phyloP scores from a whole-genome alignment of 345 rosid genomes.

The Adansonia digitata region DNA sequence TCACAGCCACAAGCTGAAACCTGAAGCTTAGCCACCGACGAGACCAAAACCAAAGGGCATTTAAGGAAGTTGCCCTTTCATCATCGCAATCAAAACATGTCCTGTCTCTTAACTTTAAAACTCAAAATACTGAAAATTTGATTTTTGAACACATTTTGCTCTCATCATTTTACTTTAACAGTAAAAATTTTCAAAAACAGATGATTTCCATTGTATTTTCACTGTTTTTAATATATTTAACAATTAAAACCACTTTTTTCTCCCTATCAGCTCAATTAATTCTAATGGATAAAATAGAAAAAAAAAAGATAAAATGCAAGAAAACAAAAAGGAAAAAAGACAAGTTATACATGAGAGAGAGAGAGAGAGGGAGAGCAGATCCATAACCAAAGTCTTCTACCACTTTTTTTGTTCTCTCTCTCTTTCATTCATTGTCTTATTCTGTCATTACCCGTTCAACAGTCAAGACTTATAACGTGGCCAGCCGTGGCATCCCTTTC shows the following conservation, averaged over 20 bases:
- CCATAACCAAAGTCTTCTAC: not conserved
- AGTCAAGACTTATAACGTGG: not conserved
- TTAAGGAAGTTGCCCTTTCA: not conserved
- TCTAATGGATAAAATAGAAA: not conserved
- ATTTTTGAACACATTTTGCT: not conserved
- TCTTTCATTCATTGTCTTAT: no score
- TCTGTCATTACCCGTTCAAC: not conserved
- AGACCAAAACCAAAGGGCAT: not conserved
- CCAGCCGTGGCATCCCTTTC: not conserved
- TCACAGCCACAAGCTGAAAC: not conserved
- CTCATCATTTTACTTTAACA: not conserved
- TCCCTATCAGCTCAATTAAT: not conserved
- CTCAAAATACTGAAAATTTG: no score
- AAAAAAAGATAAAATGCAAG: not conserved
- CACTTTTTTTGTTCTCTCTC: not conserved
- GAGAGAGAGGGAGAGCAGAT: not conserved
- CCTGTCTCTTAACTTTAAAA: not conserved
- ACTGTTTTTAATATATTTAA: not conserved
- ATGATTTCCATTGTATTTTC: not conserved
- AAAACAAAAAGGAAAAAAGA: not conserved
- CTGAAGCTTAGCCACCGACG: not conserved
- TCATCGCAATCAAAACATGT: not conserved
- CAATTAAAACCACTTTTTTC: no score
- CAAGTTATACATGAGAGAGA: not conserved
- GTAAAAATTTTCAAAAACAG: not conserved